Conservation (phyloP, 805 yeast genomes). For the Candida endomychidarum region DNA sequence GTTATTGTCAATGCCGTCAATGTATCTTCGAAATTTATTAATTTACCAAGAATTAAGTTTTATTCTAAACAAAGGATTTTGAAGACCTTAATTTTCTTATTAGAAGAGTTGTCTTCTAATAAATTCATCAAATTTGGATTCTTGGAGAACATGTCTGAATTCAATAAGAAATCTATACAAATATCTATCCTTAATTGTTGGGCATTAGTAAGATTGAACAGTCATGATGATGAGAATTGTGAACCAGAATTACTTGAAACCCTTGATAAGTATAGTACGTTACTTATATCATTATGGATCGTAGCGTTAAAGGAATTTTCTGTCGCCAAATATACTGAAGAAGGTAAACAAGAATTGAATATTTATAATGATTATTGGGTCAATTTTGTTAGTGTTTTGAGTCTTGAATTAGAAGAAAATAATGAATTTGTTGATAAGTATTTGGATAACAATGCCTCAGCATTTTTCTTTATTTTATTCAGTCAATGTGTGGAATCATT, state of each 20-base stretch:
- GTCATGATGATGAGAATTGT: constrained; percentile 19
- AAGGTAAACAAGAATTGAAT: constrained; percentile 40
- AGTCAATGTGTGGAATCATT: constrained; percentile 82
- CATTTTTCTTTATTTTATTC: constrained; percentile 75
- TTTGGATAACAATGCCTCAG: constrained; percentile 53
- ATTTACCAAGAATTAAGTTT: constrained; percentile 42
- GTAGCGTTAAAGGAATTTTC: constrained; percentile 73
- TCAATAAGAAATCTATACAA: constrained; percentile 52
- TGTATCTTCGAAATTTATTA: constrained; percentile 73
- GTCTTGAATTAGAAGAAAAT: constrained; percentile 58
- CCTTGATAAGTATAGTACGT: constrained; percentile 54
- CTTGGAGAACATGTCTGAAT: constrained; percentile 46
- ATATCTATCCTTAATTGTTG: constrained; percentile 67
- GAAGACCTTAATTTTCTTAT: constrained; percentile 60
- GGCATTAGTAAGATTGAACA: constrained; percentile 56
- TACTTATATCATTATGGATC: constrained; percentile 78
- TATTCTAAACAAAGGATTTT: constrained; percentile 52
- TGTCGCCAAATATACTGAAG: constrained; percentile 53
- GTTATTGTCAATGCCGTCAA: constrained; percentile 76
- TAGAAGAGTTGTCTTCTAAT: constrained; percentile 55
- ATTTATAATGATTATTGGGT: constrained; percentile 68
- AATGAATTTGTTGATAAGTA: constrained; percentile 44
- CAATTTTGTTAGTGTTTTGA: constrained; percentile 72
- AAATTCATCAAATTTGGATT: constrained; percentile 55
- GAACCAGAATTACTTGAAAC: constrained; percentile 47